Conservation (phyloP, 2,329 filamentous ascomycete genomes). For the Xylogone sp. region DNA sequence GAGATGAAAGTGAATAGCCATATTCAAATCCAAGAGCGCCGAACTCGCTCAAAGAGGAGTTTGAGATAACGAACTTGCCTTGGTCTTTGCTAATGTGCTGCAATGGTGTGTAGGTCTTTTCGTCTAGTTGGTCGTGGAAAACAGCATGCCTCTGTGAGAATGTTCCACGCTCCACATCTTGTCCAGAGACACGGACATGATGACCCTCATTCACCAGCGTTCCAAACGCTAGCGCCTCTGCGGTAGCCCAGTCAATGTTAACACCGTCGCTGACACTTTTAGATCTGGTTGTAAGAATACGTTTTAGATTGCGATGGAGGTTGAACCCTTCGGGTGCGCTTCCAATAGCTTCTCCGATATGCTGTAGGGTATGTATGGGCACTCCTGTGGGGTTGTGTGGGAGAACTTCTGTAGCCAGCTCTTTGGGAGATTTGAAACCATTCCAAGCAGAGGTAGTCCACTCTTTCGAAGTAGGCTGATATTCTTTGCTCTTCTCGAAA, state of each 20-base stretch:
- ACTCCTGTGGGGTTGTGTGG: conserved; percentile 88
- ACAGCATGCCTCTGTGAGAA: conserved; percentile 98
- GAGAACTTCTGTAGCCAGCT: conserved; percentile 89
- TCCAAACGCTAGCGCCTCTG: conserved; percentile 92
- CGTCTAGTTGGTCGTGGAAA: conserved; percentile 94
- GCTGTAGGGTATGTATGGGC: conserved; percentile 66
- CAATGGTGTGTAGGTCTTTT: conserved; percentile 88
- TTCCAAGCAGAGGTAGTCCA: conserved; percentile 99
- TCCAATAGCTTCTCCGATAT: conserved; percentile 80
- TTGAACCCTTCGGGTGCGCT: conserved; percentile 79
- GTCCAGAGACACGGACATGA: conserved; percentile 95
- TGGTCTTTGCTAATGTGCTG: conserved; percentile 88
- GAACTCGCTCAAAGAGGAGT: conserved; percentile 77
- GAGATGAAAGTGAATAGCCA: conserved; percentile 94
- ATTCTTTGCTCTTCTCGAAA: conserved; percentile 96
- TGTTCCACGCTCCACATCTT: conserved; percentile 98
- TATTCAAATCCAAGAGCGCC: conserved; percentile 93
- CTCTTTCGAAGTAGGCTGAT: conserved; percentile 92
- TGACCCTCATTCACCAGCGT: conserved; percentile 88
- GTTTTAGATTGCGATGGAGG: conserved; percentile 93
- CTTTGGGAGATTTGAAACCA: conserved; percentile 98
- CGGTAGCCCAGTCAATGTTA: conserved; percentile 96
- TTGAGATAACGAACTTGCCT: conserved; percentile 92
- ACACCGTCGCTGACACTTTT: conserved; percentile 91
- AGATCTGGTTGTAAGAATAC: conserved; percentile 83